Conservation (phyloP, 2,329 filamentous ascomycete genomes). For the Aspergillus puulaauensis region DNA sequence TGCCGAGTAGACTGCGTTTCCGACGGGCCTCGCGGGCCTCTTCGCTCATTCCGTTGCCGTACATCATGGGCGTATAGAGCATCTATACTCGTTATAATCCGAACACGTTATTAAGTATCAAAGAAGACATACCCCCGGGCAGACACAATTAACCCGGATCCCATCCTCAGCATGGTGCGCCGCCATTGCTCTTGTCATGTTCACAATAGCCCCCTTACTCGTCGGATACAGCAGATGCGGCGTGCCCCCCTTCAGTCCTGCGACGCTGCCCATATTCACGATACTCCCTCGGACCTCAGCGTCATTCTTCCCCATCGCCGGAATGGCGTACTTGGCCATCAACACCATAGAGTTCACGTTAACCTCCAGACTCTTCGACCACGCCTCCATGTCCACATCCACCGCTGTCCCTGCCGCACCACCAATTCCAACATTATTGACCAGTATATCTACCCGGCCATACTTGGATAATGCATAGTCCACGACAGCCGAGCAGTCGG, state of each 20-base stretch:
- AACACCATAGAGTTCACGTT: slow-evolving; percentile 67
- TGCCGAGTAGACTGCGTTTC: slow-evolving; percentile 52
- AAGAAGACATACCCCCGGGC: slow-evolving; percentile 39
- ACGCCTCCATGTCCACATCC: slow-evolving; percentile 60
- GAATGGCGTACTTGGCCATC: slow-evolving; percentile 63
- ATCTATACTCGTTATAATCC: slow-evolving; percentile 24
- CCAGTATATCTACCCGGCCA: slow-evolving; percentile 60
- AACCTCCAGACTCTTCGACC: slow-evolving; percentile 57
- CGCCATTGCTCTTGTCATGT: slow-evolving; percentile 59
- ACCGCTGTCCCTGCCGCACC: slow-evolving; percentile 61
- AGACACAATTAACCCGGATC: slow-evolving; percentile 57
- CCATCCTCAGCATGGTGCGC: slow-evolving; percentile 52
- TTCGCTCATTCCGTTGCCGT: slow-evolving; percentile 50
- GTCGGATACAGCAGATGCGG: slow-evolving; percentile 56
- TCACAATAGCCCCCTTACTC: slow-evolving; percentile 54
- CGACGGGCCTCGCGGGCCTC: slow-evolving; percentile 50
- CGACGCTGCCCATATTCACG: slow-evolving; percentile 63
- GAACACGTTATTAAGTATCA: too few species aligned
- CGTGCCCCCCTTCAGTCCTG: slow-evolving; percentile 51
- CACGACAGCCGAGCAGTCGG: slow-evolving; percentile 50
- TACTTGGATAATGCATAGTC: slow-evolving; percentile 45
- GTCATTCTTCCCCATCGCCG: slow-evolving; percentile 58
- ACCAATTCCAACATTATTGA: slow-evolving; percentile 65
- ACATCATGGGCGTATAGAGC: slow-evolving; percentile 60
- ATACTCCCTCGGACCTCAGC: slow-evolving; percentile 33